A percentile compares a stretch with the other conserved stretches of the same genome.
Conservation (phyloP, 2,329 filamentous ascomycete genomes). For the Diaporthe sp. region DNA sequence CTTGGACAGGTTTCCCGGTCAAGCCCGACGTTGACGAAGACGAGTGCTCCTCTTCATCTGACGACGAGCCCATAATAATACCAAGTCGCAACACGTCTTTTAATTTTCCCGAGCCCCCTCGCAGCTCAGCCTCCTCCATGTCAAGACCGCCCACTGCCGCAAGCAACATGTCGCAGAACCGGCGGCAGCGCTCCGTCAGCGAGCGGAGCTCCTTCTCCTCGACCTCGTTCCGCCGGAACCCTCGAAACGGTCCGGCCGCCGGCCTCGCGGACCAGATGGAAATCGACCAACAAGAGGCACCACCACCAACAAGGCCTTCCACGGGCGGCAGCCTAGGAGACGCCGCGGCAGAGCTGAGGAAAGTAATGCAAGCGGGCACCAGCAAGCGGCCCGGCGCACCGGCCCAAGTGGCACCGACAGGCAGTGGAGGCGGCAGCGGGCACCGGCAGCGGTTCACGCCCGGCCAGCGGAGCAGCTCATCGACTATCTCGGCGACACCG, state of each 20-base stretch:
- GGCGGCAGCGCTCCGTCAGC: slow-evolving; percentile 35
- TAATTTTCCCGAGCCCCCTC: slow-evolving; percentile 66
- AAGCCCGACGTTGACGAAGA: slow-evolving; percentile 48
- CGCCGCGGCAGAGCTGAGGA: slow-evolving; percentile 72
- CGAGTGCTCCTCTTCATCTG: slow-evolving; percentile 67
- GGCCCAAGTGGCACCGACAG: slow-evolving; percentile 32
- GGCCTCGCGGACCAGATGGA: slow-evolving; percentile 35
- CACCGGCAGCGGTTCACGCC: slow-evolving; percentile 55
- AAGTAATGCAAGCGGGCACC: slow-evolving; percentile 63
- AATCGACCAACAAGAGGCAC: slow-evolving; percentile 30
- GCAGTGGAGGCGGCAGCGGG: slow-evolving; percentile 49
- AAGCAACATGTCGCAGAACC: slow-evolving; percentile 47
- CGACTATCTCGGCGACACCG: slow-evolving; percentile 64
- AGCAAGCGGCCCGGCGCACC: slow-evolving; percentile 50
- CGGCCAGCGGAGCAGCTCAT: slow-evolving; percentile 48
- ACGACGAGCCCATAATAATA: slow-evolving; percentile 76
- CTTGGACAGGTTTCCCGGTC: slow-evolving; percentile 16
- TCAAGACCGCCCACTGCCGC: slow-evolving; percentile 42
- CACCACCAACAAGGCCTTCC: slow-evolving; percentile 28
- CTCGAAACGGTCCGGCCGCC: not conserved
- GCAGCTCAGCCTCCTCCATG: slow-evolving; percentile 31
- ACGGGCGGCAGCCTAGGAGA: slow-evolving; percentile 57
- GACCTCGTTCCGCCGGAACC: slow-evolving; percentile 6
- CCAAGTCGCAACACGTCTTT: slow-evolving; percentile 73
- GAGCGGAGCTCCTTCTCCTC: slow-evolving; percentile 27